Evolutionary conservation across 805 yeast genomes (phyloP).

Genomic region (Metschnikowia dekortorum): DNA sequence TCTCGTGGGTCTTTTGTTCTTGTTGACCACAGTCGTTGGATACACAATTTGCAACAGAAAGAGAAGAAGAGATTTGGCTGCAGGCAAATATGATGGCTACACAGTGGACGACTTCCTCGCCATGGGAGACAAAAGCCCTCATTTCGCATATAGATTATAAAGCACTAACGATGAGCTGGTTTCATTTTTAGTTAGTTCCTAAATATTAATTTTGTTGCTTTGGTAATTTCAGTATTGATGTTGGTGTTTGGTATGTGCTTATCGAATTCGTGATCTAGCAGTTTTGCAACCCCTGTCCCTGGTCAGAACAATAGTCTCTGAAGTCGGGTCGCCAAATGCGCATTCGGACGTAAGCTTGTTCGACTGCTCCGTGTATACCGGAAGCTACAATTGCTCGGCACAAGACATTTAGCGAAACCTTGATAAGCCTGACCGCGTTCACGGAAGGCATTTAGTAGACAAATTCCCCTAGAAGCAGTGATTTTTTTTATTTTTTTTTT

Average conservation of each 20-base stretch:
- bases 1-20: constrained; percentile 24
- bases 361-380: neutral
- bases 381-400: neutral
- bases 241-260: neutral
- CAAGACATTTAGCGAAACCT: neutral
- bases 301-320: too few relatives aligned
- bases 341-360: neutral
- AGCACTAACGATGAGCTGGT: constrained; percentile 1
- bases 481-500: too few relatives aligned
- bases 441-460: neutral
- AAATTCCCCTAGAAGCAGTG: neutral
- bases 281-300: too few relatives aligned
- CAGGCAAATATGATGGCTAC: constrained; percentile 27
- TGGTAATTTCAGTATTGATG: neutral
- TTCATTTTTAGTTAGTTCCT: neutral
- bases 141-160: constrained; percentile 25
- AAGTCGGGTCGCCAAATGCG: neutral
- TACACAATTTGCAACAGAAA: constrained; percentile 23
- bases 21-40: constrained; percentile 17
- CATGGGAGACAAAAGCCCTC: constrained; percentile 43
- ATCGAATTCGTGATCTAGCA: too few relatives aligned
- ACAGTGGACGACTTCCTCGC: constrained; percentile 25
- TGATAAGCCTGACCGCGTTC: neutral
- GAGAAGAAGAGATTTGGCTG: constrained; percentile 8
- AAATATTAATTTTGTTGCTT: neutral